Evolutionary conservation across 768 basidiomycete species (phyloP), one percentile per base, ranked within the genome.

Genomic region (Tricholoma saponaceum): DNA sequence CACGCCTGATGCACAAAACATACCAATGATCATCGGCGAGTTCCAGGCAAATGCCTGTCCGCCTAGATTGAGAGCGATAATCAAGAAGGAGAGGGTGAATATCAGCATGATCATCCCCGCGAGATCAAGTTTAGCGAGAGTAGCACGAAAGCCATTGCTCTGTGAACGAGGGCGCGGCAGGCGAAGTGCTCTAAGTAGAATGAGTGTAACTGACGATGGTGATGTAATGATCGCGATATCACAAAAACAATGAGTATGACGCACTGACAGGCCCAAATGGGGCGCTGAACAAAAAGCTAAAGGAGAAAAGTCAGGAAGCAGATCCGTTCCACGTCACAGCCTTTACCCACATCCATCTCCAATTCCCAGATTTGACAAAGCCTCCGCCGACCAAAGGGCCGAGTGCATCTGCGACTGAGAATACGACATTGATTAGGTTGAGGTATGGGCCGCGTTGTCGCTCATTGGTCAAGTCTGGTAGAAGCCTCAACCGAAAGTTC

Each of bases 301-400:
- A 25, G 5, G 8, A 18, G 44, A 47, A 8, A 14, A 56, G 9
- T 18, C 25, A 28, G 14, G 26, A 26, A 26, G 7, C 14, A n/a
- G 14, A 6, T 49, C 7, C 2, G 14, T 49, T 49, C 43, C 23
- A 43, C 16, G 10, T 35, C n/a, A n/a, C n/a, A 35, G 51, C 8
- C 2, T 39, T 37, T 7, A 61, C 64, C 18, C 50, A 68, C 67
- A 65, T 66, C 69, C 69, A 70, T 51, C 67, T 59, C 69, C 69
- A 70, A 30, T 70, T 64, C 16, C 66, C 69, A 10, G 67, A 64
- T 51, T 63, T 63, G 3, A 65, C 57, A 10, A 70, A 58, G 4
- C 62, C 67, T 28, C 66, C 62, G 4, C 67, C 67, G 28, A 70
- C 56, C 32, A 66, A 56, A 46, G 69, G 69, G 5, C 67, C 69